These are phyloP conservation scores for Russula sp. DNA, from an alignment of 768 basidiomycete genomes.

Conservation along the genomic window DNA sequence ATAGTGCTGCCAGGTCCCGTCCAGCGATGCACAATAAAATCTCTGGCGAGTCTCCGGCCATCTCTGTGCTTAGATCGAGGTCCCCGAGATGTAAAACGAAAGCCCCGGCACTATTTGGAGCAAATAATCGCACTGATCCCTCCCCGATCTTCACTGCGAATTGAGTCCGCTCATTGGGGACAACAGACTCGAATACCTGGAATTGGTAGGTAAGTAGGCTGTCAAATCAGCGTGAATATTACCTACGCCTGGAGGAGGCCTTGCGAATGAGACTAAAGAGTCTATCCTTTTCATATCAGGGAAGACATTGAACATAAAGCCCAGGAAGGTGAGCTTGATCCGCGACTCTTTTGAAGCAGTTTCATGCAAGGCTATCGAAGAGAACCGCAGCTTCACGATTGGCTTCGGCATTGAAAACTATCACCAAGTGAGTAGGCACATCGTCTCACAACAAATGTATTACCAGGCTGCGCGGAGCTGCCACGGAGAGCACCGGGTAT, in stretches of 20 bases:
- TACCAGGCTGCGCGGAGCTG: slow-evolving; percentile 55
- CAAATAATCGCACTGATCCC: slow-evolving; percentile 55
- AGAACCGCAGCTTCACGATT: slow-evolving; percentile 58
- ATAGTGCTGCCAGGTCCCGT: slow-evolving; percentile 44
- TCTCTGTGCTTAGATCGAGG: slow-evolving; percentile 62
- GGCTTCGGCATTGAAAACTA: slow-evolving; percentile 38
- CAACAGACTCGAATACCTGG: slow-evolving; percentile 86
- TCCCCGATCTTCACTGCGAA: slow-evolving; percentile 61
- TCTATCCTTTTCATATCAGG: slow-evolving; percentile 58
- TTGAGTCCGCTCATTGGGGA: slow-evolving; percentile 81
- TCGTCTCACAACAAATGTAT: slow-evolving; percentile 25
- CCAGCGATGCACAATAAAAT: slow-evolving; percentile 46
- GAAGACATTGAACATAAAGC: slow-evolving; percentile 55
- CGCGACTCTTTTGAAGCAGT: slow-evolving; percentile 73
- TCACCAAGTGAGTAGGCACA: background rate
- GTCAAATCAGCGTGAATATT: background rate
- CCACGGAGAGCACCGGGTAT: slow-evolving; percentile 46
- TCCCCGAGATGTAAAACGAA: slow-evolving; percentile 62
- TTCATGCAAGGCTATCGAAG: slow-evolving; percentile 53
- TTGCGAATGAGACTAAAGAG: slow-evolving; percentile 59
- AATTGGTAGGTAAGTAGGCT: slow-evolving; percentile 18
- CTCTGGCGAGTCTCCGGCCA: slow-evolving; percentile 61
- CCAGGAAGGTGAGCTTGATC: slow-evolving; percentile 55
- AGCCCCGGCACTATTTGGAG: slow-evolving; percentile 56
- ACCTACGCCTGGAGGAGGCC: slow-evolving; percentile 85